Conservation (phyloP, 1,139 yeast genomes). For the Suhomyces bribrorum region DNA sequence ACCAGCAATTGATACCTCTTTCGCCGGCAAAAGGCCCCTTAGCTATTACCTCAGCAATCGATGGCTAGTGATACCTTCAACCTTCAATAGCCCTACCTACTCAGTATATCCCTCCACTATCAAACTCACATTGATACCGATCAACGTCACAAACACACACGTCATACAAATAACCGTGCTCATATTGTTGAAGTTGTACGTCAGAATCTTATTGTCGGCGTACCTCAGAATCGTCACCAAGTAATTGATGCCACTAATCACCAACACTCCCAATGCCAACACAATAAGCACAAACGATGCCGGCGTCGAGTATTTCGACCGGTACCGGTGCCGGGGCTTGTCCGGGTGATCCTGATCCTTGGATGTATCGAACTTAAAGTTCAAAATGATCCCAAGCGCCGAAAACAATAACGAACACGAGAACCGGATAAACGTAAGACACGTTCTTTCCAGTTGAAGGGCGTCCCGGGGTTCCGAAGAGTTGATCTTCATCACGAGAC, state of each 20-base stretch:
- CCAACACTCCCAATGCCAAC: constrained; percentile 42
- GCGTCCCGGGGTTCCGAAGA: constrained; percentile 64
- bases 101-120: constrained; percentile 36
- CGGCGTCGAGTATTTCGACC: constrained; percentile 29
- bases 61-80: too few species aligned
- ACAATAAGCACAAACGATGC: constrained; percentile 42
- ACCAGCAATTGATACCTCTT: too few species aligned
- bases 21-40: too few species aligned
- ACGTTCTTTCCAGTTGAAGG: constrained; percentile 60
- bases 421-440: constrained; percentile 54
- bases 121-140: constrained; percentile 46
- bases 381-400: constrained; percentile 53
- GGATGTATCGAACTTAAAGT: constrained; percentile 47
- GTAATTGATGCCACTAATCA: constrained; percentile 48
- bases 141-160: constrained; percentile 40
- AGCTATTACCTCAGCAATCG: too few species aligned
- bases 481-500: constrained; percentile 40
- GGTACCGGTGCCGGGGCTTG: constrained; percentile 3
- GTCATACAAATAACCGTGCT: constrained; percentile 42
- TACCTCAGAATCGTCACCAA: constrained; percentile 48
- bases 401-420: constrained; percentile 51
- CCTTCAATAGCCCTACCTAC: background rate
- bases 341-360: constrained; percentile 13
- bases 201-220: constrained; percentile 43
- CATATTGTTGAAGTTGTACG: constrained; percentile 39